These are phyloP conservation scores for Xylaria bambusicola DNA, from an alignment of 495 filamentous ascomycete genomes.

Conservation along the genomic window DNA sequence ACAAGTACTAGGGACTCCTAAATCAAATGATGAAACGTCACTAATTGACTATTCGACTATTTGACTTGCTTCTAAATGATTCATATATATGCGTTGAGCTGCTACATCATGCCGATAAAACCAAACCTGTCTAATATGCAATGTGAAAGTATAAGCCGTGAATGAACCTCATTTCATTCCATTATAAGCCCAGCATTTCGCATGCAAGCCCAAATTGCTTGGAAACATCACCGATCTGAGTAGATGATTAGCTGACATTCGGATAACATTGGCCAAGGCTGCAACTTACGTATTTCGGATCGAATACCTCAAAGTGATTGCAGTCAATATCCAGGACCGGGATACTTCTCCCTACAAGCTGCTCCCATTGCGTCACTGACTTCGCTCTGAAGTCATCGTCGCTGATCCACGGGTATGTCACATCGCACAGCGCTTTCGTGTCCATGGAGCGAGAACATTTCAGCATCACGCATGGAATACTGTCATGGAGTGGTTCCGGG, in stretches of 20 bases:
- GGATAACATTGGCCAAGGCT: background rate
- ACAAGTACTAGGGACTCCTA: too few relatives aligned
- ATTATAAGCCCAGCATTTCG: background rate
- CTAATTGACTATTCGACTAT: too few relatives aligned
- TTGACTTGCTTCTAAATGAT: too few relatives aligned
- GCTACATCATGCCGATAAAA: too few relatives aligned
- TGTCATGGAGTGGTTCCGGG: constrained; percentile 1
- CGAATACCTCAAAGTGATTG: constrained; percentile 29
- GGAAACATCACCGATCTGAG: background rate
- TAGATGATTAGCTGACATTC: background rate
- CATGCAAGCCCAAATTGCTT: background rate
- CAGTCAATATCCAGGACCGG: constrained; percentile 24
- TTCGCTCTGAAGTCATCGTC: constrained; percentile 1
- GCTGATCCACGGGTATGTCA: constrained; percentile 23
- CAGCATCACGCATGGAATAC: constrained; percentile 17
- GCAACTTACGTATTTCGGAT: constrained; percentile 21
- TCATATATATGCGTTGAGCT: too few relatives aligned
- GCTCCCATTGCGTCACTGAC: constrained; percentile 20
- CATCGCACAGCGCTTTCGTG: constrained; percentile 16
- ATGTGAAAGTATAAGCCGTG: too few relatives aligned
- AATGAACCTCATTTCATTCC: too few relatives aligned
- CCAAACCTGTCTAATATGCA: too few relatives aligned
- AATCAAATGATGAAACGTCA: too few relatives aligned
- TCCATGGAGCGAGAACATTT: constrained; percentile 22
- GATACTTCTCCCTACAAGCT: constrained; percentile 18